Conservation (phyloP, 2,329 filamentous ascomycete species). For the Penicillium sp. region DNA sequence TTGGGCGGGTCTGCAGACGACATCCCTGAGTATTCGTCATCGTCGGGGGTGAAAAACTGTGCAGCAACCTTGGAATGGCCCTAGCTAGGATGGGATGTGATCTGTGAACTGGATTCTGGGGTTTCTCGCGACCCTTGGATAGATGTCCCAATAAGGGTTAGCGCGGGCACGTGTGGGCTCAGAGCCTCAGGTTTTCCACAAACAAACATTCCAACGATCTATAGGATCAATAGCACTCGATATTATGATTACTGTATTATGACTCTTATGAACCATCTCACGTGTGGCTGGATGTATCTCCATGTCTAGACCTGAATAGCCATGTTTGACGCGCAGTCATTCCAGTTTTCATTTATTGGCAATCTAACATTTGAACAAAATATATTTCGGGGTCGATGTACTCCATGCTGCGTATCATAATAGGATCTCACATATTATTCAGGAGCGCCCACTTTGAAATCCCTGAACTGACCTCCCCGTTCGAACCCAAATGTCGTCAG, state of each 20-base stretch:
- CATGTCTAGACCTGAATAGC: neutral
- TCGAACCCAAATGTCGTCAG: slow-evolving; percentile 8
- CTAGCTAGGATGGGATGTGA: neutral
- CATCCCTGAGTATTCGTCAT: slow-evolving; percentile 23
- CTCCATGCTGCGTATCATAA: neutral
- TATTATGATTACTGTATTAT: neutral
- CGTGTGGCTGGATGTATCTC: neutral
- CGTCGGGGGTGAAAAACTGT: slow-evolving; percentile 7
- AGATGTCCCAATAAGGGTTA: slow-evolving; percentile 12
- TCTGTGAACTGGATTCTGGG: neutral
- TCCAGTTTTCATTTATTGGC: neutral
- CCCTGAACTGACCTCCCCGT: neutral
- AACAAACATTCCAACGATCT: neutral
- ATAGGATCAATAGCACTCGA: neutral
- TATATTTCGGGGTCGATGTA: too few relatives aligned
- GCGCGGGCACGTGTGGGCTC: slow-evolving; percentile 12
- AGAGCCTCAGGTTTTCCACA: slow-evolving; percentile 12
- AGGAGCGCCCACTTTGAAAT: neutral
- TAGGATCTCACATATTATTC: neutral
- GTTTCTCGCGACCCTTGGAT: slow-evolving; percentile 5
- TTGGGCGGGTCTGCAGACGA: slow-evolving; percentile 55
- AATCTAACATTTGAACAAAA: neutral
- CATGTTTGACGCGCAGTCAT: too few relatives aligned
- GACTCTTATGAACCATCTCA: neutral
- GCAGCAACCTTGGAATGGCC: neutral